Percentiles rank a stretch among this genome's conserved stretches.
Evolutionary conservation across 2,329 filamentous ascomycete genomes (phyloP).

Genomic region (Alternaria sp.): DNA sequence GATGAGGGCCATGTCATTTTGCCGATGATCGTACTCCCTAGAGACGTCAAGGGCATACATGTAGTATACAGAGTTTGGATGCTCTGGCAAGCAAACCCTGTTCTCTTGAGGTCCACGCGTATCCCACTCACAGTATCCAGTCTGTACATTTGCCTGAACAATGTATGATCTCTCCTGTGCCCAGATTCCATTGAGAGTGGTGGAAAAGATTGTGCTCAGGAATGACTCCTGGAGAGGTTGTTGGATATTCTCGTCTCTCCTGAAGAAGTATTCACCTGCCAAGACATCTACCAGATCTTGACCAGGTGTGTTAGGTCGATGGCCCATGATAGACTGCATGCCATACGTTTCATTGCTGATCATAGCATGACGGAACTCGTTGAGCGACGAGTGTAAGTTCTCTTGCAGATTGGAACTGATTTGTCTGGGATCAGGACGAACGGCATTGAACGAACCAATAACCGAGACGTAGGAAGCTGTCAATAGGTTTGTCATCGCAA

Average conservation of each 20-base stretch:
- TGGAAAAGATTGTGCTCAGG: background rate
- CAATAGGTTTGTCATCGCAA: background rate
- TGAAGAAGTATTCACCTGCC: background rate
- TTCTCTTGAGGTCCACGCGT: background rate
- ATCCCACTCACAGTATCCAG: background rate
- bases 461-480: background rate
- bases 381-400: background rate
- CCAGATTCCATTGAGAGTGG: background rate
- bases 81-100: background rate
- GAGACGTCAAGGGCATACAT: background rate
- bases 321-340: background rate
- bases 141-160: background rate
- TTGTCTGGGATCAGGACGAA: background rate
- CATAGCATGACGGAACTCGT: background rate
- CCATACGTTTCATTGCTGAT: background rate
- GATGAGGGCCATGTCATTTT: conserved; percentile 1
- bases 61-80: background rate
- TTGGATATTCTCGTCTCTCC: background rate
- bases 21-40: background rate
- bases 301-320: background rate
- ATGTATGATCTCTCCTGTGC: conserved; percentile 3
- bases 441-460: background rate
- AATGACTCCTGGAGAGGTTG: background rate
- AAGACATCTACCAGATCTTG: background rate
- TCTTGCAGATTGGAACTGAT: background rate